Percentiles rank a stretch among this genome's conserved stretches.
Conservation (phyloP, 164 flowering plant genomes). For the Annona squamosa region DNA sequence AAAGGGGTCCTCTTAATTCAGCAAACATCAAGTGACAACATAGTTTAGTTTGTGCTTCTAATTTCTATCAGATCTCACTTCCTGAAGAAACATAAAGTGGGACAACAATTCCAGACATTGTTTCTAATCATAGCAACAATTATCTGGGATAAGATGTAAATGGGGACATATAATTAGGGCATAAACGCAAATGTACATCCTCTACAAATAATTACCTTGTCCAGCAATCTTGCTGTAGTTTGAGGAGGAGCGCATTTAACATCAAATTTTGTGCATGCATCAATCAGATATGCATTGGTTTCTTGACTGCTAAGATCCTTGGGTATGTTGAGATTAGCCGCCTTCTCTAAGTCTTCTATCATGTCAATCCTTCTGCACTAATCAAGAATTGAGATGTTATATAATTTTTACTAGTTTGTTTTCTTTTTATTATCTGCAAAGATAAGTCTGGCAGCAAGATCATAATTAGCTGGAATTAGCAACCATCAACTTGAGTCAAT, state of each 20-base stretch:
- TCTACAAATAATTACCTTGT: conserved; percentile 43
- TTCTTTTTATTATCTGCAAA: not conserved
- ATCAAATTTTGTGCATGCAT: conserved; percentile 67
- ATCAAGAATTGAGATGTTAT: conserved; percentile 3
- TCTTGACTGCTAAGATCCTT: conserved; percentile 75
- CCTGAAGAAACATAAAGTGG: too few species aligned
- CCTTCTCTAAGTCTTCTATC: conserved; percentile 76
- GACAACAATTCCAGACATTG: too few species aligned
- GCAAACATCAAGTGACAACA: too few species aligned
- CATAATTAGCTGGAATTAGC: not conserved
- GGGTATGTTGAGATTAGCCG: conserved; percentile 70
- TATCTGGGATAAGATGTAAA: too few species aligned
- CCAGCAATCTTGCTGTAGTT: conserved; percentile 82
- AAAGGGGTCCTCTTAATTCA: too few species aligned
- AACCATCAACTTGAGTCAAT: not conserved
- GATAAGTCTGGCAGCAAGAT: not conserved
- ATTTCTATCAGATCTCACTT: too few species aligned
- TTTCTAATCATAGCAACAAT: too few species aligned
- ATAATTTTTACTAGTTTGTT: not conserved
- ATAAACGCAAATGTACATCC: too few species aligned
- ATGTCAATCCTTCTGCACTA: conserved; percentile 77
- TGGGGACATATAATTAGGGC: too few species aligned
- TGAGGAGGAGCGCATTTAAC: conserved; percentile 92
- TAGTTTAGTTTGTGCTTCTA: too few species aligned
- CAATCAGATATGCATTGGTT: conserved; percentile 61